Evolutionary conservation across 352 stramenopile species (phyloP), one percentile per base, ranked within the genome.

Genomic region (Phytopythium montanum): DNA sequence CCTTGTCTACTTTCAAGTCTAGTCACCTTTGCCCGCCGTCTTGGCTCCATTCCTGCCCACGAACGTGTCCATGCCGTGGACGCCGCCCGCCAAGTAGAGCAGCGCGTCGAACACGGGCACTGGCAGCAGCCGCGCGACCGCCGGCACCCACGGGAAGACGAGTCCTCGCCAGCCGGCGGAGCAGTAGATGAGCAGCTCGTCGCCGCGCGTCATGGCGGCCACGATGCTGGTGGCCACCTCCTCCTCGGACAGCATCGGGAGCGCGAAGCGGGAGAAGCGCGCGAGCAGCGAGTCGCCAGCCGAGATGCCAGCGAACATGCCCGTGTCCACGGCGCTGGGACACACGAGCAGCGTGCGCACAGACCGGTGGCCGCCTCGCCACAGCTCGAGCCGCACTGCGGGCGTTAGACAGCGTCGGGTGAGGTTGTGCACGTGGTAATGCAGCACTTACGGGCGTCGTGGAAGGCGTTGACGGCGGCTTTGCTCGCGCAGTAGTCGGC

Each of bases 401-500:
- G 18, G 25, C 3, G 14, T 33, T 2, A 42, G 31, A 29, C 18
- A 41, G 49, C 8, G 14, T 29, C 23, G 7, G 7, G 18, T 31
- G n/a, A 13, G 23, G 10, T 7, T 42, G 19, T 3, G 33, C 12
- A 14, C 36, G 56, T 25, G 16, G 25, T 2, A 33, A 16, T 5
- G 23, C 65, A 62, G 10, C 34, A 80, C 82, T 29, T 49, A 88
- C 78, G 53, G 8, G 75, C 75, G 64, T 93, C 81, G 64, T 90
- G 81, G 61, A 92, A 95, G 3, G 76, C 80, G 39, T 76, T 85
- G 23, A 85, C 65, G 2, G 85, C 85, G 26, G 78, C 85, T 62
- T 95, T 95, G 66, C 73, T 90, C 8, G 78, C 78, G 46, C 80
- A 90, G 59, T 95, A 95, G 70, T 95, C 85, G 0, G 65, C 69